A percentile compares a stretch with the other conserved stretches of the same genome.
Evolutionary conservation across 139 green algal genomes (phyloP).

Genomic region (Deuterostichococcus epilithicus): DNA sequence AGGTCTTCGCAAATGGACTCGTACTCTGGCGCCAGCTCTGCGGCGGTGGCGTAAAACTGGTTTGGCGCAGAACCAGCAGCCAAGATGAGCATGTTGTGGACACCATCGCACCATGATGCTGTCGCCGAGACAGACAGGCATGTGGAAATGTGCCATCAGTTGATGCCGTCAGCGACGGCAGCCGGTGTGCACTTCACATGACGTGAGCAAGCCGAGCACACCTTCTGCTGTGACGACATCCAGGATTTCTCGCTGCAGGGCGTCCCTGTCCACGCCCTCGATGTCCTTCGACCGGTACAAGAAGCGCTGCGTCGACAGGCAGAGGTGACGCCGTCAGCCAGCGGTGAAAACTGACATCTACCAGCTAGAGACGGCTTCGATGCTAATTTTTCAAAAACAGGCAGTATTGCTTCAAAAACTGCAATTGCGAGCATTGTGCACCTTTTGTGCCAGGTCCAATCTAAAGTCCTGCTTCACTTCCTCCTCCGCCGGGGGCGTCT

Average conservation of each 20-base stretch:
- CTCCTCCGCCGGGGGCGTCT: not conserved
- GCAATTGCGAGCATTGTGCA: conserved; percentile 8
- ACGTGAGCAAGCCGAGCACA: conserved; percentile 13
- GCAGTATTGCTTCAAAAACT: not conserved
- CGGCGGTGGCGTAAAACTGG: not conserved
- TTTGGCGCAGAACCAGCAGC: not conserved
- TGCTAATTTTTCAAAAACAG: too few species aligned
- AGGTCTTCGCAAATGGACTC: conserved; percentile 65
- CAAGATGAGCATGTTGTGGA: not conserved
- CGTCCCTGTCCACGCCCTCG: conserved; percentile 40
- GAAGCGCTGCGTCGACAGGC: conserved; percentile 64
- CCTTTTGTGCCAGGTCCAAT: conserved; percentile 55
- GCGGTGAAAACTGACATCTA: too few species aligned
- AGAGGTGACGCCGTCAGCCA: too few species aligned
- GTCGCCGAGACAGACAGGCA: not conserved
- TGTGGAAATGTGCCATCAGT: not conserved
- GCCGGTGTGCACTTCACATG: not conserved
- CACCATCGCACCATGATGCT: not conserved
- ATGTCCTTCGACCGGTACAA: conserved; percentile 37
- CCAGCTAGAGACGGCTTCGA: too few species aligned
- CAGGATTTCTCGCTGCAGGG: conserved; percentile 51
- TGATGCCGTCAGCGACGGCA: not conserved
- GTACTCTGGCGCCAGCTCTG: conserved; percentile 73
- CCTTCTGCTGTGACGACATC: conserved; percentile 42
- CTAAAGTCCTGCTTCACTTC: conserved; percentile 44